Percentiles rank a stretch among this genome's conserved stretches.
Evolutionary conservation across 1,139 yeast species (phyloP).

Genomic region (Arxiozyma slooffiae): DNA sequence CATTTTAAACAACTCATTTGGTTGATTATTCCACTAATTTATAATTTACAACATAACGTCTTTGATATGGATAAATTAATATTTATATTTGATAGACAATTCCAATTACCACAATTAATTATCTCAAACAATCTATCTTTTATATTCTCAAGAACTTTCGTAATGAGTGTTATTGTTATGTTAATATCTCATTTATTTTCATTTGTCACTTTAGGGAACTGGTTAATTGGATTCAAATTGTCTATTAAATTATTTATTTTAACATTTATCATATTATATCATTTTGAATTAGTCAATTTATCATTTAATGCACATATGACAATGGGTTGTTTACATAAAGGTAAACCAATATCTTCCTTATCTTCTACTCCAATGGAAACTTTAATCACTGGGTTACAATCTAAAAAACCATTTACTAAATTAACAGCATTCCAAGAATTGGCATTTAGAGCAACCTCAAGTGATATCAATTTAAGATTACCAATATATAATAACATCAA

Average conservation of each 20-base stretch:
- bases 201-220: slow-evolving; percentile 6
- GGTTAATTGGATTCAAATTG: slow-evolving; percentile 11
- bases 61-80: slow-evolving; percentile 53
- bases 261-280: slow-evolving; percentile 14
- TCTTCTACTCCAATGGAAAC: slow-evolving; percentile 69
- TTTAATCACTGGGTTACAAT: slow-evolving; percentile 58
- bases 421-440: slow-evolving; percentile 69
- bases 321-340: slow-evolving; percentile 73
- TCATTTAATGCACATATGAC: slow-evolving; percentile 65
- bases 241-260: slow-evolving; percentile 12
- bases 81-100: slow-evolving; percentile 36
- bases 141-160: slow-evolving; percentile 14
- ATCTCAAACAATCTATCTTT: slow-evolving; percentile 17
- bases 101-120: slow-evolving; percentile 33
- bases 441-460: slow-evolving; percentile 46
- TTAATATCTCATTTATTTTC: slow-evolving; percentile 14
- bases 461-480: slow-evolving; percentile 40
- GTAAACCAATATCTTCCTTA: slow-evolving; percentile 55
- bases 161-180: slow-evolving; percentile 12
- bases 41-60: slow-evolving; percentile 45
- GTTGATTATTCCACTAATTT: slow-evolving; percentile 37
- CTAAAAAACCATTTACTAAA: slow-evolving; percentile 47
- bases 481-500: slow-evolving; percentile 40
- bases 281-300: slow-evolving; percentile 49
- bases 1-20: slow-evolving; percentile 20